Base-by-base conservation (phyloP, 768 basidiomycete genomes). In the Suillus alpinus region DNA sequence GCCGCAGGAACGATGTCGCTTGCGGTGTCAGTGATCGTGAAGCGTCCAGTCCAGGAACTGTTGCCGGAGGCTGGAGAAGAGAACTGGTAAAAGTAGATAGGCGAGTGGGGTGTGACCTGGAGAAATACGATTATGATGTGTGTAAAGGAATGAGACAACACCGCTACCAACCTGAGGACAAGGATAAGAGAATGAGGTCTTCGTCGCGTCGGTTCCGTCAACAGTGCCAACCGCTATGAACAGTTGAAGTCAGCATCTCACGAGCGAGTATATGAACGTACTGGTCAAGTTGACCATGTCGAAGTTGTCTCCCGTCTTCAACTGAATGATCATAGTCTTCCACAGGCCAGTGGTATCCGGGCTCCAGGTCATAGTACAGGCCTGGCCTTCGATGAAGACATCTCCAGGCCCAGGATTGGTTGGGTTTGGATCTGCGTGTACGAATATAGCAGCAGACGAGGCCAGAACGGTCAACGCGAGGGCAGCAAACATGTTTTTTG, bases 11-110 rank as follows among this genome's bases (percentile, higher is more conserved):
- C 78, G 56, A 80, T 76, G 8, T 73, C 63, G 13, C 83, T 85
- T 29, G 71, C 65, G 4, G 80, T 49, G 37, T 79, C 81, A 3
- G 87, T 84, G 67, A 94, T 91, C 39, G 87, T 77, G 79, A 92
- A 93, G 26, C 92, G 88, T 16, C 83, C 85, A 2, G 90, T 89
- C 92, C 92, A 94, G 26, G 67, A 64, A 68, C 76, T 78, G 53
- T 67, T 68, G 40, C 73, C 1, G 0, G 83, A 68, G 6, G 62
- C 67, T 0, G 81, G 74, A 1, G 83, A 73, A 16, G 82, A 77
- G 78, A 89, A 92, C 67, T 92, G 89, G 73, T 91, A 91, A 78
- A 92, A 93, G 77, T 92, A 93, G 64, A 92, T 85, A 40, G 84
- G 68, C 2, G 91, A 79, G 71, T 88, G 77, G 20, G 83, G 81